Conservation (phyloP, 768 basidiomycete species). For the Macrolepiota dolichaula region DNA sequence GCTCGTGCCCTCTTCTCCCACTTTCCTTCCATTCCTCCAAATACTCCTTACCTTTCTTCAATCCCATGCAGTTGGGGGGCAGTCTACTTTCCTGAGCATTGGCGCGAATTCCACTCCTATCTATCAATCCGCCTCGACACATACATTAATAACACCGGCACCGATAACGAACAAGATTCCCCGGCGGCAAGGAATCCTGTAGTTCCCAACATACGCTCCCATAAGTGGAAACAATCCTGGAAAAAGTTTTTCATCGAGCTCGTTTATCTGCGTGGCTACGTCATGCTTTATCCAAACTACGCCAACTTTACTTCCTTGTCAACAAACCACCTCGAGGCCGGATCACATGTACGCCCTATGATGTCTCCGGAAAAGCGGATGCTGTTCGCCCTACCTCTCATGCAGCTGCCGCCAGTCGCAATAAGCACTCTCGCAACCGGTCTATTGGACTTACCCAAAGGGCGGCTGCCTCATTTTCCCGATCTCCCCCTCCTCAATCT, state of each 20-base stretch:
- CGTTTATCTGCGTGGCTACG: conserved; percentile 75
- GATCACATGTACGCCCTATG: no score
- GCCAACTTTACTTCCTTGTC: conserved; percentile 35
- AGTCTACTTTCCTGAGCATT: conserved; percentile 85
- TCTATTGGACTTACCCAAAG: conserved; percentile 52
- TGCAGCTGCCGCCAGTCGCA: conserved; percentile 36
- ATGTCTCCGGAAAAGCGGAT: conserved; percentile 54
- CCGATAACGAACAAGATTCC: neutral
- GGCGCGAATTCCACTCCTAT: conserved; percentile 46
- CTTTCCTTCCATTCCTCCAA: conserved; percentile 30
- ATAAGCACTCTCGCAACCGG: no score
- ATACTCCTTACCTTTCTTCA: conserved; percentile 60
- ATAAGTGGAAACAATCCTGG: conserved; percentile 80
- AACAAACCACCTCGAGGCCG: no score
- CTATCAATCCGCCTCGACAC: conserved; percentile 70
- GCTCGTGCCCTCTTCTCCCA: conserved; percentile 53
- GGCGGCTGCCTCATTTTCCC: conserved; percentile 2
- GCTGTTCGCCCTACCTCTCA: conserved; percentile 68
- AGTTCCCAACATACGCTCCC: conserved; percentile 77
- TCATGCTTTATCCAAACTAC: conserved; percentile 90
- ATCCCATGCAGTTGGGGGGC: conserved; percentile 93
- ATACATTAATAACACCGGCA: conserved; percentile 23
- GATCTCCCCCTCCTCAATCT: no score
- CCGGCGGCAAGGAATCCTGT: conserved; percentile 32
- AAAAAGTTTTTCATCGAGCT: conserved; percentile 64